Evolutionary conservation across 2,329 filamentous ascomycete species (phyloP), one percentile per base, ranked within the genome.

Genomic region (Xylaria sp.): DNA sequence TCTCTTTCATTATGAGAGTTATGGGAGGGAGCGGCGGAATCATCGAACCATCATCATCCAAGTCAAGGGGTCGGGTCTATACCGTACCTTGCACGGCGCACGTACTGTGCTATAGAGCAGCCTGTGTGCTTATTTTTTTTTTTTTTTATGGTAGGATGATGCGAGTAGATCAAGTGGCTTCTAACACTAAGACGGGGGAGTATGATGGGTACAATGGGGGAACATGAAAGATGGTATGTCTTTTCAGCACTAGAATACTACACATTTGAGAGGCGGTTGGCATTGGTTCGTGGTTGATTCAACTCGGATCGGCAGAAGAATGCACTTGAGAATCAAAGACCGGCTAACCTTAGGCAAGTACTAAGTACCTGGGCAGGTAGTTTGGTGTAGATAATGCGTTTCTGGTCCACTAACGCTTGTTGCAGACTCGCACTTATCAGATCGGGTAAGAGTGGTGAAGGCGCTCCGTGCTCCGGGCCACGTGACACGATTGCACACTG

Each of bases 1-100:
- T 35, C 8, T 35, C 18, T 58, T 60, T 50, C 57, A 55, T 16
- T 51, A 47, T 37, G 69, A 66, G 54, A 68, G 44, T 29, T 42
- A 44, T 55, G 64, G 58, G 58, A 65, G 21, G 42, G 54, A 66
- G 60, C 63, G 57, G 58, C 60, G 55, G 54, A 68, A 72, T 71
- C 69, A 71, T 72, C 66, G 64, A 66, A 65, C 68, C 70, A 70
- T 70, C 69, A 71, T 70, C 63, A 50, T 51, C 65, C 67, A 70
- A 53, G 53, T 62, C 55, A 60, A 62, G 64, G 69, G 50, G 53
- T 32, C 48, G 63, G 63, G 63, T 68, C 58, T 40, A 66, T 71
- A 73, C 69, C 65, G 69, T 73, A 73, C 71, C 71, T 73, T 63
- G 29, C 37, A 68, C 32, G 27, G 53, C 63, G 50, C 23, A 47